Evolutionary conservation across 192 early-diverging fungal genomes (phyloP), one percentile per base, ranked within the genome.

Genomic region (Kappamyces sp.): DNA sequence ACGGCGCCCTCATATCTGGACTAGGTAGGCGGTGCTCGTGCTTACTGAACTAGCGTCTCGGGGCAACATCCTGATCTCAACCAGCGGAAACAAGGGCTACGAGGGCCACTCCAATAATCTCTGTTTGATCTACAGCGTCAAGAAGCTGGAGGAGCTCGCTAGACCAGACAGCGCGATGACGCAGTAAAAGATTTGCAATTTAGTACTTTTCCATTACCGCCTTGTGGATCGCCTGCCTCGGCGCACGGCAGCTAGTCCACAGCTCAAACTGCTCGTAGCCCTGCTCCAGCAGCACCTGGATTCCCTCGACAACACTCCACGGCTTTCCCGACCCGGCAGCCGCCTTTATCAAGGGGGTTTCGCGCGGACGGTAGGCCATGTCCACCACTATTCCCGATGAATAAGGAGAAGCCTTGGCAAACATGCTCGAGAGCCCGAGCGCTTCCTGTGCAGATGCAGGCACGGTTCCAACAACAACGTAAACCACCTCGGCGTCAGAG

Each of bases 31-130:
- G 35, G 5, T 40, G 39, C 15, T 15, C 32, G 23, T 23, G 9
- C 9, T 8, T 38, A 31, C 9, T 3, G 65, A 90, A 84, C 84
- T 13, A 67, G 93, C 46, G 92, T 94, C 68, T 73, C 77, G 15
- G 70, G 76, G 2, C 84, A 83, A 47, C 75, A 78, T 32, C 95
- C 83, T 99, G 90, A 77, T 99, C 31, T 94, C 87, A 3, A 84
- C 90, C 1, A 90, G 91, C 1, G 97, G 97, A 12, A 92, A 85
- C 68, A 75, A 93, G 31, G 97, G 95, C n/a, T 99, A 94, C 94
- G 94, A 97, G 41, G 94, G 94, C 42, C 52, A 70, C 5, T 82
- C 85, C 46, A 91, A 86, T 43, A 92, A 93, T 65, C 63, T 79
- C 32, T 92, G 89, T 61, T 69, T 96, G 38, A 84, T 95, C 9